Percentiles rank a stretch among this genome's conserved stretches.
phyloP scores from a whole-genome alignment of 768 basidiomycete species.

The Termitomyces eurrhizus region DNA sequence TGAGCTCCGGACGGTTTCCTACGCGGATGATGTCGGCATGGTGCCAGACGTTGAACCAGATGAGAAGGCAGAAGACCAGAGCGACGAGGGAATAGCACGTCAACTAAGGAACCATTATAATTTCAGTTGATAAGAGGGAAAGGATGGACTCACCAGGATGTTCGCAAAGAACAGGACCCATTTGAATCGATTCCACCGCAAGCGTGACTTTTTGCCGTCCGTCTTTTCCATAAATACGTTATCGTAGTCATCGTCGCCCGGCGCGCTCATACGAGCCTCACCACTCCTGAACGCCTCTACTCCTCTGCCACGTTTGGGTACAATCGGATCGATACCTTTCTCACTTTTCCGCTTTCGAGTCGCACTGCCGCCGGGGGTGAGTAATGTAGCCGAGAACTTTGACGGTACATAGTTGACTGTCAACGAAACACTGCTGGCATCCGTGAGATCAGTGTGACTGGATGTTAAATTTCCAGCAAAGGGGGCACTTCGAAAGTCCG shows the following conservation, averaged over 20 bases:
- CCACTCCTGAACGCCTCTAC: conserved; percentile 48
- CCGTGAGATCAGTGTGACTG: conserved; percentile 3
- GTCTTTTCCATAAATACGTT: conserved; percentile 24
- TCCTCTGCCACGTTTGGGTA: conserved; percentile 61
- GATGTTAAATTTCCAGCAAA: conserved; percentile 24
- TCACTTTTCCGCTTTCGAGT: conserved; percentile 22
- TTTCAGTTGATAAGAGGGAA: not conserved
- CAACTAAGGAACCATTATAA: conserved; percentile 25
- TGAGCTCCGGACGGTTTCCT: conserved; percentile 63
- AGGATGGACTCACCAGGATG: conserved; percentile 30
- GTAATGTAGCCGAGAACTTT: conserved; percentile 50
- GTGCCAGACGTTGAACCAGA: conserved; percentile 74
- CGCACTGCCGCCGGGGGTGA: conserved; percentile 30
- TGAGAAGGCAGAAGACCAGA: conserved; percentile 62
- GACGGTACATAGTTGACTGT: conserved; percentile 59
- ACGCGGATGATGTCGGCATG: conserved; percentile 66
- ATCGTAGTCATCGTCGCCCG: conserved; percentile 42
- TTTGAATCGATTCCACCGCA: conserved; percentile 84
- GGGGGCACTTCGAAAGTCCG: conserved; percentile 31
- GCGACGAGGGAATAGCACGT: conserved; percentile 56
- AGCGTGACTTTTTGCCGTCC: conserved; percentile 35
- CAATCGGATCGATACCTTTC: conserved; percentile 22
- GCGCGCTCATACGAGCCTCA: conserved; percentile 37
- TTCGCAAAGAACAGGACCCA: conserved; percentile 74
- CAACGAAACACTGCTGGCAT: conserved; percentile 22